phyloP scores from a whole-genome alignment of 345 rosid species.

The Anacardium occidentale region DNA sequence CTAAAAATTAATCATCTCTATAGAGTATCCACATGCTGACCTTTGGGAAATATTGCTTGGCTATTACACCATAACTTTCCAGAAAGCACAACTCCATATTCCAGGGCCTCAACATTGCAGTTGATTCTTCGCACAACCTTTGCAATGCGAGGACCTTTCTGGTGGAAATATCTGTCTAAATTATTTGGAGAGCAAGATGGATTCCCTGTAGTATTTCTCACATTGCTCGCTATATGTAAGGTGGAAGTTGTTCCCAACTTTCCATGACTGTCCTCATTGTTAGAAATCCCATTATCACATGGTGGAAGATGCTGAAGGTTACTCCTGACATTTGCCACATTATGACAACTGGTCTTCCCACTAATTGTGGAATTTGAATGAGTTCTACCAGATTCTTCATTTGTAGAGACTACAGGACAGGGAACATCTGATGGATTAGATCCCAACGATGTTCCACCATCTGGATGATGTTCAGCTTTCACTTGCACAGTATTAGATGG shows the following conservation, averaged over 20 bases:
- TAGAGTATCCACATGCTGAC: conserved; percentile 32
- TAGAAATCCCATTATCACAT: conserved; percentile 31
- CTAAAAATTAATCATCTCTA: neutral
- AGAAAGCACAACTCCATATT: conserved; percentile 70
- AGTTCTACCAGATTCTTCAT: conserved; percentile 33
- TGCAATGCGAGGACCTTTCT: conserved; percentile 98
- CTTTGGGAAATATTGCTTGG: conserved; percentile 89
- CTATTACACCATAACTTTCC: conserved; percentile 86
- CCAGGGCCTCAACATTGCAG: conserved; percentile 85
- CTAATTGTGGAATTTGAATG: conserved; percentile 32
- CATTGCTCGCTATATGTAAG: conserved; percentile 38
- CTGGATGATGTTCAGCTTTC: conserved; percentile 33
- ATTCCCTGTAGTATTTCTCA: conserved; percentile 41
- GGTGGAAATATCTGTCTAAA: conserved; percentile 69
- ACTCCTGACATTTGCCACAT: conserved; percentile 26
- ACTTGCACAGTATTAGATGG: conserved; percentile 31
- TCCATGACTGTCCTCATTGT: conserved; percentile 43
- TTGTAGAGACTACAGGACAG: conserved; percentile 26
- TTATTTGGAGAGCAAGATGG: conserved; percentile 65
- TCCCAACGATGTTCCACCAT: conserved; percentile 32
- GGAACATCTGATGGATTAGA: conserved; percentile 31
- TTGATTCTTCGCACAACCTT: conserved; percentile 96
- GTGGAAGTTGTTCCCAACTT: conserved; percentile 40
- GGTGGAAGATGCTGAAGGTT: conserved; percentile 26
- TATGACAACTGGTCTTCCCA: conserved; percentile 26